Evolutionary conservation across 2,329 filamentous ascomycete species (phyloP).

Genomic region (Pseudohalonectria lignicola): DNA sequence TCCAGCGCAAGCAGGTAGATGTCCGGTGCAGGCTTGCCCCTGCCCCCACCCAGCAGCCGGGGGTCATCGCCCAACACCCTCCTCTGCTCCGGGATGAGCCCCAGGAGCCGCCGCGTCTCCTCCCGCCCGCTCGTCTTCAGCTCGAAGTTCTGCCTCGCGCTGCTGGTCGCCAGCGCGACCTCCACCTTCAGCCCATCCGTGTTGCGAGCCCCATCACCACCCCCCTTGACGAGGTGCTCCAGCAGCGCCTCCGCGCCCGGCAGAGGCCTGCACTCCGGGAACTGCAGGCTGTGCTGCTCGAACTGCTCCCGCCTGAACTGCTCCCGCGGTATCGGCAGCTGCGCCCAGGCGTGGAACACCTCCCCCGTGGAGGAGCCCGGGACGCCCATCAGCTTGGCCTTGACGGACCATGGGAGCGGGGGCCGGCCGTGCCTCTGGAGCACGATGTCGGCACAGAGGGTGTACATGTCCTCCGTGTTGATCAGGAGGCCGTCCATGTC

Average conservation of each 20-base stretch:
- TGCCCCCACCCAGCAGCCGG: conserved; percentile 46
- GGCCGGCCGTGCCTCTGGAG: conserved; percentile 50
- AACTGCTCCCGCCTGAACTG: conserved; percentile 18
- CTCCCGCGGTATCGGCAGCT: conserved; percentile 49
- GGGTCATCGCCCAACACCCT: conserved; percentile 56
- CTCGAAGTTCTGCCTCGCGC: conserved; percentile 44
- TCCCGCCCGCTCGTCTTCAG: conserved; percentile 40
- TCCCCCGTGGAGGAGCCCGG: conserved; percentile 35
- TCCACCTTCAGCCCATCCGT: conserved; percentile 25
- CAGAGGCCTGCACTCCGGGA: conserved; percentile 38
- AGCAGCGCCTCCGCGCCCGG: conserved; percentile 52
- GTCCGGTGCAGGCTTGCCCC: conserved; percentile 63
- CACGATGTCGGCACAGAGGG: conserved; percentile 49
- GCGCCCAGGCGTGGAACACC: conserved; percentile 57
- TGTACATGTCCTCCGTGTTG: conserved; percentile 62
- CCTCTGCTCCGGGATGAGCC: conserved; percentile 38
- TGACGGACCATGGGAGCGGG: conserved; percentile 51
- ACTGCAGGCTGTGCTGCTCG: conserved; percentile 15
- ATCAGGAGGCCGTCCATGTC: conserved; percentile 66
- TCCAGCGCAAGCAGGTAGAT: conserved; percentile 60
- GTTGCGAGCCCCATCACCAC: conserved; percentile 12
- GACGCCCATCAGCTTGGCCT: conserved; percentile 58
- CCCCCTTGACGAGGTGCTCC: conserved; percentile 29
- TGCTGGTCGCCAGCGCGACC: conserved; percentile 58
- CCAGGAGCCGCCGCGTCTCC: conserved; percentile 14